Evolutionary conservation across 306 rosid species (phyloP).

Genomic region (Cicer chorassanicum): DNA sequence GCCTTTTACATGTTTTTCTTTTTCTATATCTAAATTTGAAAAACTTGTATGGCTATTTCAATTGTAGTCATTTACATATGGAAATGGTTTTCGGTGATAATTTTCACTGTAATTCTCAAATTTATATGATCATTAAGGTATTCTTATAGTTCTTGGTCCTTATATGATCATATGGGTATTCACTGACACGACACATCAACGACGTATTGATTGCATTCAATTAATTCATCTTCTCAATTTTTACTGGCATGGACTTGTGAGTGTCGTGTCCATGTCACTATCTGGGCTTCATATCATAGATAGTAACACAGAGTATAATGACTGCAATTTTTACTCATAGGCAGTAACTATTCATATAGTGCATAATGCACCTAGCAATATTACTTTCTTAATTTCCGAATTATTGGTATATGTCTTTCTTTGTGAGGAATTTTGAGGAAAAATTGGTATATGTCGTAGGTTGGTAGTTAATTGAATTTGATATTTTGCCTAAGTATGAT

Average conservation of each 20-base stretch:
- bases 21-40: neutral
- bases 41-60: neutral
- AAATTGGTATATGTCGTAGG: slow-evolving; percentile 5
- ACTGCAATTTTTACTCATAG: neutral
- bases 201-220: too few relatives aligned
- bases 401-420: slow-evolving; percentile 8
- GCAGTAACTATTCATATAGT: neutral
- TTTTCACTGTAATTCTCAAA: slow-evolving; percentile 15
- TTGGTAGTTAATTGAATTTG: slow-evolving; percentile 7
- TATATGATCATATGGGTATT: neutral
- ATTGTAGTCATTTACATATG: neutral
- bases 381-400: neutral
- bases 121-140: neutral
- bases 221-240: too few relatives aligned
- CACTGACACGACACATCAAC: too few relatives aligned
- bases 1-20: neutral
- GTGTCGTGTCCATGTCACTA: too few relatives aligned
- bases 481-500: slow-evolving; percentile 17
- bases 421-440: neutral
- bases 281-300: neutral
- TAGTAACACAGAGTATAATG: neutral
- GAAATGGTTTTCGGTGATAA: neutral
- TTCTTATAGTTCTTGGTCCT: slow-evolving; percentile 9
- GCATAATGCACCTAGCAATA: neutral
- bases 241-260: too few relatives aligned